Conservation (phyloP, 108 stramenopile species). For the Cylindrotheca closterium region DNA sequence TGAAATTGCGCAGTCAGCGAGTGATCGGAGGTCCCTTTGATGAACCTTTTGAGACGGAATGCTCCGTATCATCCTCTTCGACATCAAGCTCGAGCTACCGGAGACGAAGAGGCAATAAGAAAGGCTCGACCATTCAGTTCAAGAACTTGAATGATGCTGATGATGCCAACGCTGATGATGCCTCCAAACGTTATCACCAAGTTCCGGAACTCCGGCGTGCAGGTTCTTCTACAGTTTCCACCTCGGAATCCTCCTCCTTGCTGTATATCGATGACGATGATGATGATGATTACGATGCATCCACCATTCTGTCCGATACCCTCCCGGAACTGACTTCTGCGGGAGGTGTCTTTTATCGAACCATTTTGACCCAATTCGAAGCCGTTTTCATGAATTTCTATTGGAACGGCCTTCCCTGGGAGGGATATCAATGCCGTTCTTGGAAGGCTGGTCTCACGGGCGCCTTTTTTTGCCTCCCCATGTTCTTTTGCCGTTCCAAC, state of each 20-base stretch:
- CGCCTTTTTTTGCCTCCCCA: conserved; percentile 14
- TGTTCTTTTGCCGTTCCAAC: conserved; percentile 3
- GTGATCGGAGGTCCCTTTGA: background rate
- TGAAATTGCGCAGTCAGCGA: background rate
- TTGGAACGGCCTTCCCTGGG: conserved; percentile 24
- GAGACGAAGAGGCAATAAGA: too few species aligned
- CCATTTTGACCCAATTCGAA: background rate
- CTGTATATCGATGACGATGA: background rate
- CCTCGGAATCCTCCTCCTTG: background rate
- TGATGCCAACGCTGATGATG: background rate
- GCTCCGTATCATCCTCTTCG: background rate
- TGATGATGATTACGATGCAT: background rate
- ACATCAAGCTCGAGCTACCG: background rate
- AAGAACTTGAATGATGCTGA: too few species aligned
- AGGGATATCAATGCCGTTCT: conserved; percentile 19
- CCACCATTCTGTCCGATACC: background rate
- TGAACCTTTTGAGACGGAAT: background rate
- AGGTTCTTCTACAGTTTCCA: conserved; percentile 6
- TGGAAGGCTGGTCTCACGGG: conserved; percentile 13
- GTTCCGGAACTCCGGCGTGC: conserved; percentile 7
- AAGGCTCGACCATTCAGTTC: too few species aligned
- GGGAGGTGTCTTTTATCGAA: background rate
- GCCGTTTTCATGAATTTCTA: conserved; percentile 4
- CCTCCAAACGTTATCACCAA: background rate
- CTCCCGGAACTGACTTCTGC: background rate